Evolutionary conservation across 257 asterid species (phyloP).

Genomic region (Phtheirospermum japonicum): DNA sequence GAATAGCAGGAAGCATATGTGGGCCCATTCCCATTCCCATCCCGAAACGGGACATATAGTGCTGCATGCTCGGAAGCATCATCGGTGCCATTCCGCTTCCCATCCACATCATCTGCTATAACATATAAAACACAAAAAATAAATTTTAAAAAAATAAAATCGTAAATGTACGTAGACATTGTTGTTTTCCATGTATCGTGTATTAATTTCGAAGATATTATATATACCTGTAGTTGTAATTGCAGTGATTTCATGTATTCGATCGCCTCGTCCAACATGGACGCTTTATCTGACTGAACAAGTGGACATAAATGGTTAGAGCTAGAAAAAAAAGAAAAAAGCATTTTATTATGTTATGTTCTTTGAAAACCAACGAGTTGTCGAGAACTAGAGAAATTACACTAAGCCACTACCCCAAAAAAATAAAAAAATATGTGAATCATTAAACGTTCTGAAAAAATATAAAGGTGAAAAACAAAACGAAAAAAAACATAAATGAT

Average conservation of each 20-base stretch:
- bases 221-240: conserved; percentile 72
- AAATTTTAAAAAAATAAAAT: no score
- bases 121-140: conserved; percentile 8
- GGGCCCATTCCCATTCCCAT: conserved; percentile 70
- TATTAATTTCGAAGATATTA: background rate
- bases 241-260: conserved; percentile 88
- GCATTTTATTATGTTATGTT: no score
- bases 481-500: no score
- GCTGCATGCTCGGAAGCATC: conserved; percentile 73
- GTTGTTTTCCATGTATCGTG: background rate
- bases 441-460: no score
- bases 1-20: conserved; percentile 46
- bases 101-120: conserved; percentile 78
- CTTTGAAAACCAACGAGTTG: no score
- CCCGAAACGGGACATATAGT: conserved; percentile 58
- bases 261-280: conserved; percentile 84
- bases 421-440: no score
- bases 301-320: no score
- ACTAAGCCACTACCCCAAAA: no score
- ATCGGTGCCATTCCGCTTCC: conserved; percentile 78
- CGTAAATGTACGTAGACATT: background rate
- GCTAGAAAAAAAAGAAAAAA: no score
- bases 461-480: no score
- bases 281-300: conserved; percentile 79
- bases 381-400: no score